Evolutionary conservation across 2,329 filamentous ascomycete species (phyloP), one percentile per base, ranked within the genome.

Genomic region (Trichoderma citrinoviride): DNA sequence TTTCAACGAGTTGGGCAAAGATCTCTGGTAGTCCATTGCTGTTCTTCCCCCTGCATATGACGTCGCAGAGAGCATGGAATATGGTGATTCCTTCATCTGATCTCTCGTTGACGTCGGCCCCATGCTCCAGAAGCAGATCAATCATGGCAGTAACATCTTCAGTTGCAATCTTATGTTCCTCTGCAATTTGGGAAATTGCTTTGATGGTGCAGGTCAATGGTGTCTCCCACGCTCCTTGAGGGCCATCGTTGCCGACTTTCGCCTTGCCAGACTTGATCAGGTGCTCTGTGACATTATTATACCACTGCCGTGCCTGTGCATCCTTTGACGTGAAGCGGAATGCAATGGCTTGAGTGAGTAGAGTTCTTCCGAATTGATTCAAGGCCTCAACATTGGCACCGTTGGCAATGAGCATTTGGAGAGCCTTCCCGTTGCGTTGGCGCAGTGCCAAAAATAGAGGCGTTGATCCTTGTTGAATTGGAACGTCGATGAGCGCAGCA

Each of bases 371-470:
- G 3, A 46, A 2, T 19, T 49, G 19, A 7, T 29, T 37, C 17
- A 56, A 3, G 17, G 5, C 7, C 23, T 67, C 62, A 7, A 65
- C n/a, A 21, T 67, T 40, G 19, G 50, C 65, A 3, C 63, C 58
- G 6, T 53, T 40, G 25, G 14, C 14, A 8, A 67, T 47, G 6
- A 67, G 46, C 1, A 43, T 27, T 17, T 40, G 21, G 43, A 67
- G 25, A 14, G 15, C 44, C 15, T 7, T 15, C 5, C 25, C 3
- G 25, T 61, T 33, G 10, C 15, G 7, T 14, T 21, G 29, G 3
- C 27, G 21, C 7, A 57, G 7, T 3, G 65, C 63, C 15, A 65
- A 14, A 10, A 46, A 27, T 5, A 67, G 12, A 5, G 62, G 40
- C 1, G 62, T 37, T 12, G 23, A 23, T 15, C 57, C 65, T 61